phyloP scores from a whole-genome alignment of 345 rosid genomes.

The Lepidium aucheri region DNA sequence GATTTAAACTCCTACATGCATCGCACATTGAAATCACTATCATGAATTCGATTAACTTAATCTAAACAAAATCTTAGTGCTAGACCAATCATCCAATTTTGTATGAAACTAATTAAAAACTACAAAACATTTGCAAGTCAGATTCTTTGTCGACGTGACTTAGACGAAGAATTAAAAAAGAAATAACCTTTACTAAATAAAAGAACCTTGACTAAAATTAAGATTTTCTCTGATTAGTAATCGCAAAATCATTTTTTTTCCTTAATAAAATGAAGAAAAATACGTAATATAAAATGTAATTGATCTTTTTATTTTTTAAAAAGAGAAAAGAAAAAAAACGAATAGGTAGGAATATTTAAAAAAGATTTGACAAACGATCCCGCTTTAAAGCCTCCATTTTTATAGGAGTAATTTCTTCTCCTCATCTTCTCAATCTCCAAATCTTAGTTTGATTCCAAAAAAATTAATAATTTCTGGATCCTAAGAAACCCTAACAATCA shows the following conservation, averaged over 20 bases:
- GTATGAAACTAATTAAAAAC: neutral
- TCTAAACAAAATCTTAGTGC: neutral
- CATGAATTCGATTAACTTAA: neutral
- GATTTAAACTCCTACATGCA: neutral
- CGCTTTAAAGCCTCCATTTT: conserved; percentile 45
- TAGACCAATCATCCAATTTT: neutral
- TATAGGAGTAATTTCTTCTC: conserved; percentile 11
- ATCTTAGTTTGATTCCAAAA: conserved; percentile 12
- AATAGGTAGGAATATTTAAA: neutral
- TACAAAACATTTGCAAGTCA: neutral
- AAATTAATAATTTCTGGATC: neutral
- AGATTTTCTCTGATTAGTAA: conserved; percentile 18
- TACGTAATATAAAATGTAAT: neutral
- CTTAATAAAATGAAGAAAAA: neutral
- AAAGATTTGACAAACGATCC: conserved; percentile 6
- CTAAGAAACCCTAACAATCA: neutral
- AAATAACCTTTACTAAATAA: neutral
- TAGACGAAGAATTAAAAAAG: neutral
- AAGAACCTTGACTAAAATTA: conserved; percentile 4
- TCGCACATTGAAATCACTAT: neutral
- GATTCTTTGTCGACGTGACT: conserved; percentile 3
- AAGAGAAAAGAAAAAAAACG: neutral
- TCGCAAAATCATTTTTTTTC: neutral
- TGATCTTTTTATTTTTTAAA: neutral
- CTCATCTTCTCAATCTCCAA: conserved; percentile 10